Conservation (phyloP, 768 basidiomycete species). For the Pleurotus eryngii region DNA sequence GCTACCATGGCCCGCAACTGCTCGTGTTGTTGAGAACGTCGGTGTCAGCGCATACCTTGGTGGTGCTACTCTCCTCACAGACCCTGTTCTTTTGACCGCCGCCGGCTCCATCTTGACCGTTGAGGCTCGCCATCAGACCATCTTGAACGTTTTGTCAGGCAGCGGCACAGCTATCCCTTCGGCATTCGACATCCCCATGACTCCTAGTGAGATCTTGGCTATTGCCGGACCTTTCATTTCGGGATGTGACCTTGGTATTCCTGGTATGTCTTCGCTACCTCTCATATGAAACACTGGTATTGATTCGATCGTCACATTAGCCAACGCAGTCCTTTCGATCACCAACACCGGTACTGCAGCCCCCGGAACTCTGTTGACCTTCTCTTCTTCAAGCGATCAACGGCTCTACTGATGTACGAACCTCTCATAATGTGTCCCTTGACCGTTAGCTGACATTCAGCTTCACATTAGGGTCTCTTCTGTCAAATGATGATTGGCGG, state of each 20-base stretch:
- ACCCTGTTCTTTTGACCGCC: constrained; percentile 58
- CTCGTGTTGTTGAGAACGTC: constrained; percentile 72
- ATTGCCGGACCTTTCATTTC: constrained; percentile 66
- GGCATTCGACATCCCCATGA: constrained; percentile 72
- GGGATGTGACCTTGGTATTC: constrained; percentile 62
- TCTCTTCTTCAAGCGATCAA: constrained; percentile 55
- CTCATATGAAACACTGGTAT: background rate
- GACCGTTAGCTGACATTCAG: constrained; percentile 9
- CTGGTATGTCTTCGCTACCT: constrained; percentile 33
- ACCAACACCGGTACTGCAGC: constrained; percentile 60
- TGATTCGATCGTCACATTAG: constrained; percentile 23
- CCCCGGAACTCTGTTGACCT: constrained; percentile 59
- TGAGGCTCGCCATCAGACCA: constrained; percentile 80
- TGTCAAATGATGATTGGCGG: constrained; percentile 81
- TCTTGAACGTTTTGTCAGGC: constrained; percentile 68
- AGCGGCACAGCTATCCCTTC: constrained; percentile 57
- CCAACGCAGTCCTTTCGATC: constrained; percentile 55
- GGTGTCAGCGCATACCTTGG: constrained; percentile 80
- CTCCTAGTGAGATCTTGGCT: constrained; percentile 67
- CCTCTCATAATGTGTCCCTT: background rate
- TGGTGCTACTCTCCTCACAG: constrained; percentile 57
- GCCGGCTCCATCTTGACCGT: constrained; percentile 74
- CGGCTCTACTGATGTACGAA: constrained; percentile 42
- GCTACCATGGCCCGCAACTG: constrained; percentile 65
- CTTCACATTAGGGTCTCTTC: constrained; percentile 41